Conservation (phyloP, 768 basidiomycete genomes). For the Clitopilus passeckerianus region DNA sequence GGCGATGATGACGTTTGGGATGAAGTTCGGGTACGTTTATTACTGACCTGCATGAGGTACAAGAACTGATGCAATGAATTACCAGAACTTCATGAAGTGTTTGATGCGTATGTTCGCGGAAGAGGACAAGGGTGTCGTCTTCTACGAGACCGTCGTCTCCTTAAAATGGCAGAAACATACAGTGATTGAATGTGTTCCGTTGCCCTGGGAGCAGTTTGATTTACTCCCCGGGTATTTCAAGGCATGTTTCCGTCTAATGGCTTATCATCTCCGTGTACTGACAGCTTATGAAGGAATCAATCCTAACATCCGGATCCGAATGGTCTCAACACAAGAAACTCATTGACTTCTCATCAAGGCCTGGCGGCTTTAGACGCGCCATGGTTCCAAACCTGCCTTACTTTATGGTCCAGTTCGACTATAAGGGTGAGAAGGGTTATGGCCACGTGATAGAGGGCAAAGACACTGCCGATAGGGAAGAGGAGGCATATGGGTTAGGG, state of each 20-base stretch:
- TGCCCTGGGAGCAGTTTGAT: constrained; percentile 86
- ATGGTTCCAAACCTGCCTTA: constrained; percentile 98
- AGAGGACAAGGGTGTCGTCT: constrained; percentile 90
- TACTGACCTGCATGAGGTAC: background rate
- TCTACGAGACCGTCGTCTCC: constrained; percentile 89
- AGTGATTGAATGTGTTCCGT: constrained; percentile 88
- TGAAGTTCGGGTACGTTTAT: constrained; percentile 75
- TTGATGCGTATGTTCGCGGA: constrained; percentile 93
- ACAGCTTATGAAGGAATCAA: constrained; percentile 66
- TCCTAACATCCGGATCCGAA: constrained; percentile 87
- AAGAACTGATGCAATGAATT: background rate
- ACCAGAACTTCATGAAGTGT: constrained; percentile 81
- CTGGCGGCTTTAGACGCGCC: constrained; percentile 90
- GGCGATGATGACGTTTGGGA: constrained; percentile 99
- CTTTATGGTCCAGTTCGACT: constrained; percentile 98
- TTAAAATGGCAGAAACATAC: constrained; percentile 90
- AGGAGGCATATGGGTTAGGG: constrained; percentile 27
- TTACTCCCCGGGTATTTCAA: constrained; percentile 91
- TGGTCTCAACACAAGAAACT: constrained; percentile 99
- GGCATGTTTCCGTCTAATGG: constrained; percentile 32
- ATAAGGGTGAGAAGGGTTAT: constrained; percentile 97
- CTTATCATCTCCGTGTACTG: background rate
- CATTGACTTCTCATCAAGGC: constrained; percentile 86
- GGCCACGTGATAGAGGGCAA: constrained; percentile 97
- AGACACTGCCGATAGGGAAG: constrained; percentile 33